Evolutionary conservation across 108 stramenopile genomes (phyloP).

Genomic region (Hondaea fermentalgiana): DNA sequence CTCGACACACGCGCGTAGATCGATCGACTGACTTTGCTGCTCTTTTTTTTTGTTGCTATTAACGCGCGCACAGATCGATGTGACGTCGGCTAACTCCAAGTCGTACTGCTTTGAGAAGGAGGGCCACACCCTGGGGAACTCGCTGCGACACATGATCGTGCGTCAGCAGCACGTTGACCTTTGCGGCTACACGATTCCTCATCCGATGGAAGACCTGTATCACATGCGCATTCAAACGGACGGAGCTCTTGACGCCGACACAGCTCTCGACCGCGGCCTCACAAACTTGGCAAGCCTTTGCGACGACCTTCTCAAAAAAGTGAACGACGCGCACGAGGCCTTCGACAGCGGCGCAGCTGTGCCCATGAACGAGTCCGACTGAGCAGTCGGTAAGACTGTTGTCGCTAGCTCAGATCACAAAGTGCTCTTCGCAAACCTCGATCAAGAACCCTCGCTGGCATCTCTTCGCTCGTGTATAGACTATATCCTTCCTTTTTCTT

Average conservation of each 20-base stretch:
- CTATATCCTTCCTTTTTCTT: no score
- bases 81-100: neutral
- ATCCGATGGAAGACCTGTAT: conserved; percentile 25
- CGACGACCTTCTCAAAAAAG: neutral
- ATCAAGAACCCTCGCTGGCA: no score
- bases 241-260: neutral
- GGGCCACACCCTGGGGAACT: conserved; percentile 38
- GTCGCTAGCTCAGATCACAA: neutral
- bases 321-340: neutral
- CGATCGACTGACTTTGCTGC: no score
- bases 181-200: conserved; percentile 34
- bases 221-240: conserved; percentile 26
- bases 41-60: neutral
- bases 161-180: conserved; percentile 21
- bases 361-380: neutral
- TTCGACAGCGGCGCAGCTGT: neutral
- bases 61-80: neutral
- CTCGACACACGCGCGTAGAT: no score
- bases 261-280: neutral
- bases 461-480: no score
- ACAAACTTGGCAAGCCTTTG: neutral
- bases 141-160: conserved; percentile 26
- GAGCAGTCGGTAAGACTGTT: neutral
- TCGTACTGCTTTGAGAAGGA: conserved; percentile 27
- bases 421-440: neutral